Conservation (phyloP, 2,329 filamentous ascomycete genomes). For the Exophiala viscosa region DNA sequence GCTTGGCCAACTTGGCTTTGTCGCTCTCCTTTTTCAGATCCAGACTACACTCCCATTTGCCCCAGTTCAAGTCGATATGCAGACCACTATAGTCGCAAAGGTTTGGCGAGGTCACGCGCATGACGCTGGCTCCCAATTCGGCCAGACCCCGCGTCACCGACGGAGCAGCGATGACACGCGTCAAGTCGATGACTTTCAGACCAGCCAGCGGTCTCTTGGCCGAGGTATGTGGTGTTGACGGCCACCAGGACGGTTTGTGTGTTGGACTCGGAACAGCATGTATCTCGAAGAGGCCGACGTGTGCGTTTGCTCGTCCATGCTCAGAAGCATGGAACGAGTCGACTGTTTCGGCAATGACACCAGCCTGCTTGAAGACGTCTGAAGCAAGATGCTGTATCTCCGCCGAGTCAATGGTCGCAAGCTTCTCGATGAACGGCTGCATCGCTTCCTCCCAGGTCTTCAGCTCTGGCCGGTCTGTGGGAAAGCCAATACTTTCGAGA, state of each 20-base stretch:
- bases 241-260: slow-evolving; percentile 22
- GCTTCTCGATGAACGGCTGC: slow-evolving; percentile 34
- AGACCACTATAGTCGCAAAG: slow-evolving; percentile 49
- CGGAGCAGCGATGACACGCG: slow-evolving; percentile 45
- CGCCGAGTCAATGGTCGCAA: slow-evolving; percentile 33
- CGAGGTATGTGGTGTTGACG: slow-evolving; percentile 25
- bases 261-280: slow-evolving; percentile 19
- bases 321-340: slow-evolving; percentile 39
- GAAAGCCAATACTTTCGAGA: slow-evolving; percentile 37
- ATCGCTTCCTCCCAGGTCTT: slow-evolving; percentile 32
- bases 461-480: slow-evolving; percentile 30
- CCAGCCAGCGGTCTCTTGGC: slow-evolving; percentile 43
- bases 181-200: slow-evolving; percentile 50
- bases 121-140: slow-evolving; percentile 46
- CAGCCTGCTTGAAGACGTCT: slow-evolving; percentile 40
- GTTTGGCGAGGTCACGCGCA: slow-evolving; percentile 44
- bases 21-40: slow-evolving; percentile 46
- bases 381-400: slow-evolving; percentile 37
- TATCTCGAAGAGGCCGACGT: slow-evolving; percentile 42
- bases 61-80: slow-evolving; percentile 70
- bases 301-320: slow-evolving; percentile 42
- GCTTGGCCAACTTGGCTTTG: slow-evolving; percentile 37
- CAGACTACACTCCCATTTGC: slow-evolving; percentile 62
- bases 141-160: slow-evolving; percentile 42
- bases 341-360: slow-evolving; percentile 37